Base-by-base conservation (phyloP, 1,284 basidiomycete species). In the Entoloma clypeatum region DNA sequence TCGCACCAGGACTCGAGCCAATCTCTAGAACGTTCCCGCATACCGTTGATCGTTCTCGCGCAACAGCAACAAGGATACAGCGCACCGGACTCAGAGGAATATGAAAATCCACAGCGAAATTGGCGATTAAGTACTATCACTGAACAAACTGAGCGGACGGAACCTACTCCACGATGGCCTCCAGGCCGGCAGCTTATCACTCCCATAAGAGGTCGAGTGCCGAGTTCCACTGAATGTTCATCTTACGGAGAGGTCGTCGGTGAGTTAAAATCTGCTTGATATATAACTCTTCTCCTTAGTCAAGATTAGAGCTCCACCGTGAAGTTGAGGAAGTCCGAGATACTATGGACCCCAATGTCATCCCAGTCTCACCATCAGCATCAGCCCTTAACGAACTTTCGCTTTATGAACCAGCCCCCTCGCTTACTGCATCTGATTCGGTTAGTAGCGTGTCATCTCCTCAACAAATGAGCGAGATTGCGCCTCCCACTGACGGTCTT, bases 341-440 rank as follows among this genome's bases (percentile, higher is more conserved):
- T 23, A 60, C 52, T 13, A 37, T 65, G 28, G 75, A 83, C 58
- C 81, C 83, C 19, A 81, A 83, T 52, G 60, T 63, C 7, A 81
- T 83, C 43, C 74, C 75, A 19, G 71, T 75, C 9, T 83, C 80
- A 17, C 77, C 79, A 40, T 79, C 76, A 41, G 70, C 60, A n/a
- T 91, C 77, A 23, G 90, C 91, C 2, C 63, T 91, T 13, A 77
- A 82, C 37, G 69, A 77, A 14, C 68, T 92, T 17, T 82, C 86
- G 2, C 68, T 62, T 16, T 71, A 74, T 39, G 75, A 81, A 49
- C 69, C 72, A 32, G 69, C 75, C 7, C 76, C 78, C 5, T 76
- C 77, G 4, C 62, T 71, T 41, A 63, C 65, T 41, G 67, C 74
- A 8, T 69, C 73, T 28, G 64, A 62, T 18, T 62, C 68, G n/a